Evolutionary conservation across 2,329 filamentous ascomycete genomes (phyloP).

Genomic region (Stenocarpella maydis): DNA sequence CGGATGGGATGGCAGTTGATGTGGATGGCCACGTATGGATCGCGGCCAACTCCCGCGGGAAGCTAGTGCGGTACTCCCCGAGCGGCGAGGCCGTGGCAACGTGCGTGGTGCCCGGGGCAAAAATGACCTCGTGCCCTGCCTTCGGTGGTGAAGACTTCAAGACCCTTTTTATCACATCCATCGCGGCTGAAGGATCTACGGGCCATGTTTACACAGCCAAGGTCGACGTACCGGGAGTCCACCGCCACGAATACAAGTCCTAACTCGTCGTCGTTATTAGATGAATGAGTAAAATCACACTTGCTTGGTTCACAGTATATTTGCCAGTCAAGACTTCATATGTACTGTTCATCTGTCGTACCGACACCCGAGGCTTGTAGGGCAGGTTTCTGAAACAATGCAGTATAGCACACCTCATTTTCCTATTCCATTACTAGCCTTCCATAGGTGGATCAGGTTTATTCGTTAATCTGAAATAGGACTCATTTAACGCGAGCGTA

Average conservation of each 20-base stretch:
- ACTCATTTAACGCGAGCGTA: not conserved
- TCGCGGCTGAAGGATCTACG: conserved; percentile 33
- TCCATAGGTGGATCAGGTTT: too few relatives aligned
- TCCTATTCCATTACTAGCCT: not conserved
- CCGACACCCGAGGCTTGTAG: not conserved
- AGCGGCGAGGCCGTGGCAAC: conserved; percentile 20
- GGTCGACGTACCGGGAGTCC: conserved; percentile 31
- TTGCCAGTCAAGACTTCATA: too few relatives aligned
- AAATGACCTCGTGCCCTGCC: conserved; percentile 36
- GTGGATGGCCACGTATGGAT: conserved; percentile 31
- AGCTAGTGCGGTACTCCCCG: conserved; percentile 35
- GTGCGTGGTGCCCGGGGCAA: conserved; percentile 32
- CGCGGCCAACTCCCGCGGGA: conserved; percentile 35
- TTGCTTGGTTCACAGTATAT: not conserved
- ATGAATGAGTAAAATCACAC: not conserved
- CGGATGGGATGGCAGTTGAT: conserved; percentile 33
- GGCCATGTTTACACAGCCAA: conserved; percentile 33
- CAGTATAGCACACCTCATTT: not conserved
- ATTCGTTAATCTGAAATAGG: too few relatives aligned
- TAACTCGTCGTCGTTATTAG: not conserved
- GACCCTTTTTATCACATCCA: conserved; percentile 36
- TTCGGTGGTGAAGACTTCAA: conserved; percentile 34
- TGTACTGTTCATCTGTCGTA: not conserved
- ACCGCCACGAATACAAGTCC: conserved; percentile 14
- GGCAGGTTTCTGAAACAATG: not conserved